phyloP scores from a whole-genome alignment of 106 monocot genomes.

The Agapanthus africanus region DNA sequence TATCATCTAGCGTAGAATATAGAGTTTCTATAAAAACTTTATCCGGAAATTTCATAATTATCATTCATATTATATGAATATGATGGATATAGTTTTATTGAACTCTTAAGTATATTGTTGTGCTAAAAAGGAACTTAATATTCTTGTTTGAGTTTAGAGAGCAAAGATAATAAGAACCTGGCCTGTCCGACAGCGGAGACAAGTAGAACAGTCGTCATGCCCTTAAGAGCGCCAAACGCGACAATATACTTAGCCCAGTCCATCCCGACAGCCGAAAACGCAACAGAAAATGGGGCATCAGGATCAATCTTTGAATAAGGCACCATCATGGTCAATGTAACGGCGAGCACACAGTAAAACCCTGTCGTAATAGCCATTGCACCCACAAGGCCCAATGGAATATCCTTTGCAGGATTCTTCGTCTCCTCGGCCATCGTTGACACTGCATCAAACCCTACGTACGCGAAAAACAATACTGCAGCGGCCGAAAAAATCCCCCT shows the following conservation, averaged over 20 bases:
- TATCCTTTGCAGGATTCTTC: background rate
- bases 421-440: background rate
- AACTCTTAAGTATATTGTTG: no score
- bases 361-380: background rate
- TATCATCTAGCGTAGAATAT: no score
- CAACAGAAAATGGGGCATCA: conserved; percentile 63
- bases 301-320: conserved; percentile 44
- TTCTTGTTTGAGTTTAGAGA: no score
- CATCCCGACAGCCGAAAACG: conserved; percentile 61
- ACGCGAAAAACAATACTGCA: conserved; percentile 49
- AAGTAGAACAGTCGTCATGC: conserved; percentile 70
- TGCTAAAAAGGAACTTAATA: no score
- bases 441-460: conserved; percentile 44
- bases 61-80: no score
- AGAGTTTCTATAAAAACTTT: no score
- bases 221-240: conserved; percentile 71
- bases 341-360: background rate
- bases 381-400: background rate
- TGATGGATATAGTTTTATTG: no score
- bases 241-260: conserved; percentile 73
- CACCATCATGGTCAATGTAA: background rate
- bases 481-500: conserved; percentile 39
- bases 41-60: no score
- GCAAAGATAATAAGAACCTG: no score
- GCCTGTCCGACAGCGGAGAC: conserved; percentile 48